These are phyloP conservation scores for Serendipita sp. DNA, from an alignment of 768 basidiomycete species.

Conservation along the genomic window DNA sequence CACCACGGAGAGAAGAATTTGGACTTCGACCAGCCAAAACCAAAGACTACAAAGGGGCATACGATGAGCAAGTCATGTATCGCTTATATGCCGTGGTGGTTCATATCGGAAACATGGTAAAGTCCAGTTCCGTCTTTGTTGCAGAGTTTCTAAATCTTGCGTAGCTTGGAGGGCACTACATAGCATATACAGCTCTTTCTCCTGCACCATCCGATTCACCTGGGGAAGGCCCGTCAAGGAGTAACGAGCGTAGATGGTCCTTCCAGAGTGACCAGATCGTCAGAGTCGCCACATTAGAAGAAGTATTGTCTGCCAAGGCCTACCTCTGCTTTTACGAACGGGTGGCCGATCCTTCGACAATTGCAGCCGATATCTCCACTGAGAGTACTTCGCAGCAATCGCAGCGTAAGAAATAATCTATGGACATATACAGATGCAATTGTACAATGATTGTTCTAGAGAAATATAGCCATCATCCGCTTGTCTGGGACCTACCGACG, in stretches of 20 bases:
- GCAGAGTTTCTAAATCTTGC: conserved; percentile 3
- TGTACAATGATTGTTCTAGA: neutral
- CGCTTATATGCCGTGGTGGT: conserved; percentile 68
- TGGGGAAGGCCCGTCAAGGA: neutral
- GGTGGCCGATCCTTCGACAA: conserved; percentile 15
- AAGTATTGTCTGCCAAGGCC: conserved; percentile 79
- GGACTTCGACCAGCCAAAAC: conserved; percentile 25
- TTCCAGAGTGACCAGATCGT: conserved; percentile 84
- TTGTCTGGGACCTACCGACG: neutral
- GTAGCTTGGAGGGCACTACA: conserved; percentile 77
- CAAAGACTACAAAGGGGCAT: conserved; percentile 14
- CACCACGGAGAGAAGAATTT: conserved; percentile 61
- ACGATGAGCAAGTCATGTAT: conserved; percentile 35
- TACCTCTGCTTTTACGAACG: conserved; percentile 91
- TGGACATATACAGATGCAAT: neutral
- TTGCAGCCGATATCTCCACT: neutral
- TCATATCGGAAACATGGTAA: conserved; percentile 77
- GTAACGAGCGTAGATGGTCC: conserved; percentile 52
- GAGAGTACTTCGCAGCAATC: neutral
- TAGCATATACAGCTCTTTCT: conserved; percentile 68
- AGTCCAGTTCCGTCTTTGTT: conserved; percentile 10
- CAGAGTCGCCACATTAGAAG: conserved; percentile 62
- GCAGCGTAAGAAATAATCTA: neutral
- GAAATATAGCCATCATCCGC: neutral
- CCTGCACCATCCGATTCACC: conserved; percentile 18